Percentiles rank a stretch among this genome's conserved stretches.
These are phyloP conservation scores for Quaeritorhiza haematococci DNA, from an alignment of 371 early-diverging fungal genomes.

Conservation along the genomic window DNA sequence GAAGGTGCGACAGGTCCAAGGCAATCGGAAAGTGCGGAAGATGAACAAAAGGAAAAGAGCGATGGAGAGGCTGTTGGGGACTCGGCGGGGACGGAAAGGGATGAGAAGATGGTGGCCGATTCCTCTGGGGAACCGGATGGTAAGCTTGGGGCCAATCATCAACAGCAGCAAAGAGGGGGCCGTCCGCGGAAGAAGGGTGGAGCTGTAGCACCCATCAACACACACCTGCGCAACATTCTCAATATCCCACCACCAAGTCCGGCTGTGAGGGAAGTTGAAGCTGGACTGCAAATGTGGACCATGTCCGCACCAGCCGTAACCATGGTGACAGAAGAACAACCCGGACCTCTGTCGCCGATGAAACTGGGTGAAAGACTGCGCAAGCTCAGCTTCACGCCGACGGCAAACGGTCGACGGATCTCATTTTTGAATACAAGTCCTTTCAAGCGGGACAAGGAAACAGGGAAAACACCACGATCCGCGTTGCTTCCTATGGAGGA, in stretches of 20 bases:
- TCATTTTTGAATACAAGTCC: too few relatives aligned
- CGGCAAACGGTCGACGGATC: too few relatives aligned
- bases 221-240: not conserved
- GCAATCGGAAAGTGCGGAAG: not conserved
- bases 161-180: not conserved
- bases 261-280: constrained; percentile 27
- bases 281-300: constrained; percentile 13
- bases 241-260: constrained; percentile 27
- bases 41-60: not conserved
- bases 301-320: not conserved
- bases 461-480: too few relatives aligned
- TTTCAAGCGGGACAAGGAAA: too few relatives aligned
- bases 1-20: not conserved
- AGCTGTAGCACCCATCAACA: constrained; percentile 11
- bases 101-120: not conserved
- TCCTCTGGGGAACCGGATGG: too few relatives aligned
- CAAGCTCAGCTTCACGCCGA: too few relatives aligned
- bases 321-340: too few relatives aligned
- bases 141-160: not conserved
- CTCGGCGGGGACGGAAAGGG: not conserved
- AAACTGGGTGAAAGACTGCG: too few relatives aligned
- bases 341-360: too few relatives aligned
- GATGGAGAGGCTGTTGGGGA: not conserved
- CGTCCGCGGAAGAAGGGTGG: not conserved
- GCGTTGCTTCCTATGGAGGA: too few relatives aligned